Percentiles rank a stretch among this genome's conserved stretches.
These are phyloP conservation scores for Tricholomella constricta DNA, from an alignment of 768 basidiomycete genomes.

Conservation along the genomic window DNA sequence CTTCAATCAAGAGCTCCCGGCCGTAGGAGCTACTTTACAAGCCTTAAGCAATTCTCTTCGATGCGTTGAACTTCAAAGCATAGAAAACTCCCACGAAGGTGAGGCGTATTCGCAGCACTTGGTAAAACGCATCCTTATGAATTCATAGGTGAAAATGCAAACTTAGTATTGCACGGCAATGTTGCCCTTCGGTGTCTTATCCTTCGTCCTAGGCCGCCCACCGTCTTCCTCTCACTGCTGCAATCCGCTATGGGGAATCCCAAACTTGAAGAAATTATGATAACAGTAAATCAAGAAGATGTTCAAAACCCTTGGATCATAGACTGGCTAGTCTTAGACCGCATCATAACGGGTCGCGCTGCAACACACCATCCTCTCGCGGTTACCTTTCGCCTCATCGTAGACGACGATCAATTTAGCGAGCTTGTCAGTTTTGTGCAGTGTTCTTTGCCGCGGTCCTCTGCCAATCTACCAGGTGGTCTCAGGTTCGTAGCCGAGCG, in stretches of 20 bases:
- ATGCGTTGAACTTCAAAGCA: conserved; percentile 4
- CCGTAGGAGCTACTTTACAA: background rate
- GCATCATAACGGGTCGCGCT: background rate
- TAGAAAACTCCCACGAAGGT: too few species aligned
- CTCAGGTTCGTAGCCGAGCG: background rate
- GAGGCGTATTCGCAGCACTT: too few species aligned
- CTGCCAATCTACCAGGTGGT: background rate
- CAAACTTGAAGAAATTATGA: background rate
- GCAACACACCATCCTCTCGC: background rate
- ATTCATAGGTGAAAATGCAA: background rate
- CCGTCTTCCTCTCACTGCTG: background rate
- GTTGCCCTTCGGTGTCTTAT: background rate
- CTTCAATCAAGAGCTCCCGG: background rate
- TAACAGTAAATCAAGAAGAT: background rate
- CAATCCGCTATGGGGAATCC: too few species aligned
- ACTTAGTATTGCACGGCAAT: background rate
- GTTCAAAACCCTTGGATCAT: too few species aligned
- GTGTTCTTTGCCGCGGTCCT: background rate
- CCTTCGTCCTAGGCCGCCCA: background rate
- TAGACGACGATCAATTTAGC: background rate
- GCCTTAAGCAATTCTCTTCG: background rate
- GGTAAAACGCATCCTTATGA: background rate
- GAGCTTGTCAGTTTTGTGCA: background rate
- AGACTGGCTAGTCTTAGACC: background rate
- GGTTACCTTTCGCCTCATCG: background rate